These are phyloP conservation scores for Breviolum minutum DNA, from an alignment of 73 alveolate genomes.

Conservation along the genomic window DNA sequence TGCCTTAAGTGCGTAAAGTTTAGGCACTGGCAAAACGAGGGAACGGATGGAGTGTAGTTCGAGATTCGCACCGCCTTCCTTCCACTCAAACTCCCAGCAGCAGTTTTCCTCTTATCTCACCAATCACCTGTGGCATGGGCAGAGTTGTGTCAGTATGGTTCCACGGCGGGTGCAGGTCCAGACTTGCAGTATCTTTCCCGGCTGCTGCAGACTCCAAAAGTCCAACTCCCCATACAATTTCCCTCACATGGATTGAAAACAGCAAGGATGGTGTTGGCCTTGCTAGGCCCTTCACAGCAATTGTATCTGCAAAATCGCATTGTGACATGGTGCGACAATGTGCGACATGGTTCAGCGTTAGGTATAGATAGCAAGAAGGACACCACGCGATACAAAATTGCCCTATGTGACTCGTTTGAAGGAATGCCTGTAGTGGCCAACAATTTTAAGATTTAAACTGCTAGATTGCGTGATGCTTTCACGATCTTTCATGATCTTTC, in stretches of 20 bases:
- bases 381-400: too few relatives aligned
- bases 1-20: slow-evolving; percentile 11
- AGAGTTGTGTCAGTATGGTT: neutral
- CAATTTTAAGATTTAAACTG: too few relatives aligned
- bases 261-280: slow-evolving; percentile 29
- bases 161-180: neutral
- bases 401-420: too few relatives aligned
- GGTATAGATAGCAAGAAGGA: too few relatives aligned
- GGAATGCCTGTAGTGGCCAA: too few relatives aligned
- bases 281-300: neutral
- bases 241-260: slow-evolving; percentile 10
- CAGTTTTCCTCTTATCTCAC: slow-evolving; percentile 44
- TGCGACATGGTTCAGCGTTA: too few relatives aligned
- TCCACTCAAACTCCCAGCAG: slow-evolving; percentile 29
- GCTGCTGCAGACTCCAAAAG: neutral
- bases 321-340: neutral
- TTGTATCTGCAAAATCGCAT: neutral
- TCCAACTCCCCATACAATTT: slow-evolving; percentile 41
- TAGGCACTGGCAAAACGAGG: slow-evolving; percentile 7
- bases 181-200: neutral
- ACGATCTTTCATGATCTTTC: too few relatives aligned
- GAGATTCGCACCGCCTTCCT: neutral
- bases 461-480: too few relatives aligned
- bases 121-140: slow-evolving; percentile 6
- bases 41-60: slow-evolving; percentile 50